These are phyloP conservation scores for Pezicula rhizophila DNA, from an alignment of 2,329 filamentous ascomycete genomes.

Conservation along the genomic window DNA sequence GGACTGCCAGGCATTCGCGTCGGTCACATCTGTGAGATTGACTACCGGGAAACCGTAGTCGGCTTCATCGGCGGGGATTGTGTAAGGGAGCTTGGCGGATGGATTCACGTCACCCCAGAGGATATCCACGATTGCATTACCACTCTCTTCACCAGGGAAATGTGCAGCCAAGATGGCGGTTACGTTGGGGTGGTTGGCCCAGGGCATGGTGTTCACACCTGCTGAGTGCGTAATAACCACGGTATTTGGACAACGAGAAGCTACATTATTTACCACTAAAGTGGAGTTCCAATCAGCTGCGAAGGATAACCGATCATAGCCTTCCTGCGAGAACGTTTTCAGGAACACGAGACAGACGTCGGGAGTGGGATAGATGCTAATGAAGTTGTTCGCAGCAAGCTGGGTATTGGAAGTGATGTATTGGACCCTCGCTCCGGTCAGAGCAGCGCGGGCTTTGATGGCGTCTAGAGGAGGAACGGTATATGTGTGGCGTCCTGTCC, in stretches of 20 bases:
- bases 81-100: constrained; percentile 39
- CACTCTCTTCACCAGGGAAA: constrained; percentile 53
- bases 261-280: constrained; percentile 33
- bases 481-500: constrained; percentile 52
- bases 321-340: constrained; percentile 66
- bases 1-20: constrained; percentile 36
- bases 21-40: constrained; percentile 33
- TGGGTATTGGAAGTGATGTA: no score
- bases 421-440: no score
- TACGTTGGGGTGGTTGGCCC: constrained; percentile 51
- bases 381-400: no score
- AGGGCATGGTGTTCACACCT: constrained; percentile 57
- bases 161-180: constrained; percentile 55
- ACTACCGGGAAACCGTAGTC: constrained; percentile 50
- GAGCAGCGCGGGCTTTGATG: constrained; percentile 29
- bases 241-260: constrained; percentile 49
- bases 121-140: constrained; percentile 54
- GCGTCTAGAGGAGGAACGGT: constrained; percentile 54
- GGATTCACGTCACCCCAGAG: constrained; percentile 57
- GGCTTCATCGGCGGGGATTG: constrained; percentile 48
- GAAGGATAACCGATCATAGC: constrained; percentile 47
- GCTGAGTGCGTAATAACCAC: constrained; percentile 62
- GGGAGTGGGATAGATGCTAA: constrained; percentile 14
- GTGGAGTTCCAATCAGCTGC: constrained; percentile 14
- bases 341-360: constrained; percentile 64